These are phyloP conservation scores for Scutellaria barbata DNA, from an alignment of 257 asterid species.

Conservation along the genomic window DNA sequence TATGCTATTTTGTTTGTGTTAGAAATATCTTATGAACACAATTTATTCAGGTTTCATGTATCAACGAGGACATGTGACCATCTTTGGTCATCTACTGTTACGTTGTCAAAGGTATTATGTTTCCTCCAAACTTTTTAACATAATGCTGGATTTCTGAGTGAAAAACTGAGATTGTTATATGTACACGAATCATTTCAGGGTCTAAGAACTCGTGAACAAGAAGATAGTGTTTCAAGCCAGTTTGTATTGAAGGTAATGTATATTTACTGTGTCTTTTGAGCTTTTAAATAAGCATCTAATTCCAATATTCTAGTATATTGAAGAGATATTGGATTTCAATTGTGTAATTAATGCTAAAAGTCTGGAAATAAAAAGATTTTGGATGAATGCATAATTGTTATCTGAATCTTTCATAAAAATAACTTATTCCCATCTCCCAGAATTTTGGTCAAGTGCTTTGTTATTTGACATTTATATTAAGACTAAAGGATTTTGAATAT, in stretches of 20 bases:
- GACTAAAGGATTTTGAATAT: no score
- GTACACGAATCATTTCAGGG: constrained; percentile 56
- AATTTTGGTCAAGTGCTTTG: neutral
- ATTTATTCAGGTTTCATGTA: constrained; percentile 67
- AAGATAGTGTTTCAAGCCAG: constrained; percentile 89
- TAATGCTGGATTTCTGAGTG: constrained; percentile 22
- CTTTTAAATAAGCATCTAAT: neutral
- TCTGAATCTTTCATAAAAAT: constrained; percentile 6
- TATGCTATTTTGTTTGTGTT: constrained; percentile 15
- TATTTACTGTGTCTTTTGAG: constrained; percentile 4
- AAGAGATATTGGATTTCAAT: neutral
- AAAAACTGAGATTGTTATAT: constrained; percentile 21
- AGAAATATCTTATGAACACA: constrained; percentile 22
- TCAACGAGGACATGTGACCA: constrained; percentile 83
- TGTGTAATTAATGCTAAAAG: constrained; percentile 1
- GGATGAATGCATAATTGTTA: constrained; percentile 4
- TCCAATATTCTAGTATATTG: neutral
- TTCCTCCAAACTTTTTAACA: constrained; percentile 19
- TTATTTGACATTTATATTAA: neutral
- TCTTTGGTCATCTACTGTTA: constrained; percentile 71
- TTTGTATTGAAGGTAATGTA: constrained; percentile 70
- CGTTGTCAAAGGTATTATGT: constrained; percentile 76
- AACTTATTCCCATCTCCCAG: constrained; percentile 11
- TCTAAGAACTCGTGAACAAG: constrained; percentile 87
- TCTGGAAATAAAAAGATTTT: neutral